Percentiles rank a stretch among this genome's conserved stretches.
Conservation (phyloP, 2,329 filamentous ascomycete genomes). For the Arthroderma sp. region DNA sequence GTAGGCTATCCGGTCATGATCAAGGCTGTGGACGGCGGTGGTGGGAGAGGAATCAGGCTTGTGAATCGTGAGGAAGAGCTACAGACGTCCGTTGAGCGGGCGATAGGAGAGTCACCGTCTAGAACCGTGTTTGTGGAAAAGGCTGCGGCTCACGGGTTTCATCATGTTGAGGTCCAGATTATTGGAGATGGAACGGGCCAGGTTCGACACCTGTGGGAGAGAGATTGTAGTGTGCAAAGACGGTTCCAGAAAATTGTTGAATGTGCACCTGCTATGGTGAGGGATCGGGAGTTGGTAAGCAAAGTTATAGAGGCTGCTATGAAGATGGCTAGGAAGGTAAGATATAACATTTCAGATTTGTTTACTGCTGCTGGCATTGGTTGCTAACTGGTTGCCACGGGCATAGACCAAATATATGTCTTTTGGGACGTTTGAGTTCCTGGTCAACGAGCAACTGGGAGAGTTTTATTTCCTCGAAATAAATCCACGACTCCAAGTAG, state of each 20-base stretch:
- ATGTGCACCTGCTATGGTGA: conserved; percentile 40
- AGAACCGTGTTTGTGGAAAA: conserved; percentile 46
- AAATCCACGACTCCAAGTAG: conserved; percentile 49
- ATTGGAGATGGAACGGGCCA: conserved; percentile 42
- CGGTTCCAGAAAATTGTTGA: conserved; percentile 51
- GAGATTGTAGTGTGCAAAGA: conserved; percentile 48
- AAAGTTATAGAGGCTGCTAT: conserved; percentile 42
- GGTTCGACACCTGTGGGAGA: conserved; percentile 45
- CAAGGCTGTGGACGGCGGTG: conserved; percentile 53
- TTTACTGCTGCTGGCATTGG: neutral
- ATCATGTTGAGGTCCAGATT: conserved; percentile 50
- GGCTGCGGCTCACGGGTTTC: conserved; percentile 48
- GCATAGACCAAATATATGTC: conserved; percentile 41
- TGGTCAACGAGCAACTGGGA: conserved; percentile 37
- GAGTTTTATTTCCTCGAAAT: conserved; percentile 49
- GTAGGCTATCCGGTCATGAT: conserved; percentile 46
- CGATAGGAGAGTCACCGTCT: conserved; percentile 46
- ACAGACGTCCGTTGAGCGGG: conserved; percentile 35
- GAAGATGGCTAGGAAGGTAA: conserved; percentile 36
- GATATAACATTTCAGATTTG: conserved; percentile 4
- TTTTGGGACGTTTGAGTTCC: conserved; percentile 52
- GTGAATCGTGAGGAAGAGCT: conserved; percentile 34
- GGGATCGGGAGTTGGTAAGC: conserved; percentile 34
- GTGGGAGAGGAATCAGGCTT: conserved; percentile 47
- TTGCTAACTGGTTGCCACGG: conserved; percentile 9